Conservation (phyloP, 2,329 filamentous ascomycete genomes). For the Botrytis porri region DNA sequence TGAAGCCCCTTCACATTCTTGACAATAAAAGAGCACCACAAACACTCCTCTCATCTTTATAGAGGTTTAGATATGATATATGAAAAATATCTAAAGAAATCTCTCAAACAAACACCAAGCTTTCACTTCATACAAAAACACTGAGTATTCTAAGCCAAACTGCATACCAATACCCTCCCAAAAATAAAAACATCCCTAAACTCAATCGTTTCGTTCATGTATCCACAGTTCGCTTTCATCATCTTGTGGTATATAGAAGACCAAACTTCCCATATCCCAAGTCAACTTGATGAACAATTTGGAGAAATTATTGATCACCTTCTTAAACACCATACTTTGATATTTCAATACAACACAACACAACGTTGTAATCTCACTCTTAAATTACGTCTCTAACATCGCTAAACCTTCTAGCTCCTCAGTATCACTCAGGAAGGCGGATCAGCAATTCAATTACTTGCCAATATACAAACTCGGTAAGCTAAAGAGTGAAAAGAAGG, state of each 20-base stretch:
- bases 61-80: background rate
- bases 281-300: background rate
- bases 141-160: background rate
- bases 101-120: background rate
- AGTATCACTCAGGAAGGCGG: background rate
- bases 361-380: no score
- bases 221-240: constrained; percentile 9
- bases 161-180: background rate
- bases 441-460: background rate
- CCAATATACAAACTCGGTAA: background rate
- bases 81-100: background rate
- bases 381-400: background rate
- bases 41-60: background rate
- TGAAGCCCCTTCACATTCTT: background rate
- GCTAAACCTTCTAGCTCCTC: background rate
- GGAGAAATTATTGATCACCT: background rate
- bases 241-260: background rate
- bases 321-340: background rate
- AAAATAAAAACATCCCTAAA: background rate
- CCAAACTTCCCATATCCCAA: background rate
- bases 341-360: background rate
- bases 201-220: constrained; percentile 6
- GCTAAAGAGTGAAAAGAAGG: no score
- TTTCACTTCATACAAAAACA: background rate
- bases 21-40: background rate